A percentile compares a stretch with the other conserved stretches of the same genome.
Evolutionary conservation across 148 eudicot species (phyloP).

Genomic region (Rhododendron mucronatum): DNA sequence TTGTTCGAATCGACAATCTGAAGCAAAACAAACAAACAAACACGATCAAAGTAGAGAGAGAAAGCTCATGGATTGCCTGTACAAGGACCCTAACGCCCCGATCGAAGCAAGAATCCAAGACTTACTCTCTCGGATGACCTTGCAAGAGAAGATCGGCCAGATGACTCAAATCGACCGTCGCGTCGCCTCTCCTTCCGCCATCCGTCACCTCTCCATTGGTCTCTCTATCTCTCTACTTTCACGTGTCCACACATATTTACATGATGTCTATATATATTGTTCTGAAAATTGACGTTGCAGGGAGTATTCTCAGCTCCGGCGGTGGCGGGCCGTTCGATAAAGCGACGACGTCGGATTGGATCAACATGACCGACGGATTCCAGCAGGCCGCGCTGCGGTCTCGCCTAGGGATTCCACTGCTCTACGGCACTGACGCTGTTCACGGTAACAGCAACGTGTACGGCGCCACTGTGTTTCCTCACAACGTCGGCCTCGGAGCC

Average conservation of each 20-base stretch:
- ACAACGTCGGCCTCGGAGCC: constrained; percentile 91
- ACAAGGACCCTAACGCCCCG: constrained; percentile 66
- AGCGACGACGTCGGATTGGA: constrained; percentile 73
- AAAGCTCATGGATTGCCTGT: constrained; percentile 26
- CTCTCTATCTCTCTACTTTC: neutral
- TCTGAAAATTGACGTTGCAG: constrained; percentile 24
- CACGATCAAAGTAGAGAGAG: neutral
- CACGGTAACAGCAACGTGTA: constrained; percentile 88
- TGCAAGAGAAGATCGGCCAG: constrained; percentile 80
- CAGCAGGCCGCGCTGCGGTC: constrained; percentile 69
- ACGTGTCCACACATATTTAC: too few relatives aligned
- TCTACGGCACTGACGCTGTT: constrained; percentile 83
- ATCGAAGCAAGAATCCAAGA: constrained; percentile 68
- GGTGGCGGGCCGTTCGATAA: constrained; percentile 62
- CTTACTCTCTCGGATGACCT: constrained; percentile 74
- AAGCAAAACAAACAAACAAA: neutral
- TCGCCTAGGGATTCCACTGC: constrained; percentile 76
- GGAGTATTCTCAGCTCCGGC: constrained; percentile 70
- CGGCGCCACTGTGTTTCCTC: constrained; percentile 90
- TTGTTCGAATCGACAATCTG: neutral
- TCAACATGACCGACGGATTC: constrained; percentile 69
- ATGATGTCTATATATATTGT: too few relatives aligned
- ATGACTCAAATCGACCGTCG: constrained; percentile 86
- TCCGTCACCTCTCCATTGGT: constrained; percentile 64
- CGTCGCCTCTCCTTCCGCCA: constrained; percentile 51